Percentiles rank a stretch among this genome's conserved stretches.
These are phyloP conservation scores for Chiua virens DNA, from an alignment of 768 basidiomycete species.

Conservation along the genomic window DNA sequence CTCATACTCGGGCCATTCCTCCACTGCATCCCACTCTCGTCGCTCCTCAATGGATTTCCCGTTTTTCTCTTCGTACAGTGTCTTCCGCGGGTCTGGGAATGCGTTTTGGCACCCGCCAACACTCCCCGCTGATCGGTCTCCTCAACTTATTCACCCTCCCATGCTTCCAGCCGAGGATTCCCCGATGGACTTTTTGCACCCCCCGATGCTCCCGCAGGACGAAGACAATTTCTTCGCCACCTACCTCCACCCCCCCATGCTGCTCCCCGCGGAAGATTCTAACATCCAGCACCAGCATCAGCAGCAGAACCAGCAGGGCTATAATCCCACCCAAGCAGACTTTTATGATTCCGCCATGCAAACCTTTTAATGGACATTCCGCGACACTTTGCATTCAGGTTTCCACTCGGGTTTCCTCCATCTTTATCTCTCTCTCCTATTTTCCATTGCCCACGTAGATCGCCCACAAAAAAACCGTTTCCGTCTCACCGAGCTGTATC, in stretches of 20 bases:
- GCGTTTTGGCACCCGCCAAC: slow-evolving; percentile 81
- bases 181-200: slow-evolving; percentile 75
- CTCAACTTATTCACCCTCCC: slow-evolving; percentile 64
- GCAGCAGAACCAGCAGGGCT: slow-evolving; percentile 24
- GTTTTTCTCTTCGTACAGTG: slow-evolving; percentile 55
- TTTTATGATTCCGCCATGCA: slow-evolving; percentile 39
- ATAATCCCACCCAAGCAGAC: slow-evolving; percentile 22
- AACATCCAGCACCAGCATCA: slow-evolving; percentile 21
- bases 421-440: neutral
- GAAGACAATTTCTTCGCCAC: slow-evolving; percentile 60
- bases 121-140: slow-evolving; percentile 58
- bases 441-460: slow-evolving; percentile 11
- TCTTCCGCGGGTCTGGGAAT: slow-evolving; percentile 53
- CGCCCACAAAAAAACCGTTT: slow-evolving; percentile 11
- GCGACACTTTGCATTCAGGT: neutral
- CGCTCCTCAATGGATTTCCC: slow-evolving; percentile 66
- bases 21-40: slow-evolving; percentile 57
- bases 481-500: slow-evolving; percentile 14
- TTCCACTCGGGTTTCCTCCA: slow-evolving; percentile 3
- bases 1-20: slow-evolving; percentile 58
- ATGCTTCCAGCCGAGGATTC: slow-evolving; percentile 66
- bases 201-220: slow-evolving; percentile 58
- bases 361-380: slow-evolving; percentile 24
- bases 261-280: slow-evolving; percentile 41
- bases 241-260: slow-evolving; percentile 58